Base-by-base conservation (phyloP, 768 basidiomycete species). In the Amanita molliuscula region DNA sequence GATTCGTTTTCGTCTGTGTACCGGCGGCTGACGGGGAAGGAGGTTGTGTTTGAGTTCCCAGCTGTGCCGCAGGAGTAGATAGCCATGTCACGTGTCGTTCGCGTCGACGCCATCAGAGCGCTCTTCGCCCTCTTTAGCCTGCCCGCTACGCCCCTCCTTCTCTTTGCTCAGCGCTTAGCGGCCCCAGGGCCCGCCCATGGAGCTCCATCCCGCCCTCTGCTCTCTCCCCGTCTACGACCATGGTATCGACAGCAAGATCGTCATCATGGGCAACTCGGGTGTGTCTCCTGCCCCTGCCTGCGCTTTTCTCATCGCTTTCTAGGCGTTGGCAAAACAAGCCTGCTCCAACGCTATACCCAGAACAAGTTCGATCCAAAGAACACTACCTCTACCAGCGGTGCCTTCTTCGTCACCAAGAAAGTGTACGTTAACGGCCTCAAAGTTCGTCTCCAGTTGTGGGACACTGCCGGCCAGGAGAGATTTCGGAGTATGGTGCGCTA, bases 1-100 rank as follows among this genome's bases (percentile, higher is more conserved):
- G 96, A 99, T 74, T 95, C 94, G 56, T 99, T 98, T 77, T 88
- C 94, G 44, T 93, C 91, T 36, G 90, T 98, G 56, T 97, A 96
- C 79, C 88, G 86, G 63, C 81, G 86, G 55, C 73, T 96, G 66
- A 95, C 93, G 56, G 94, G 94, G 66, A 97, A 96, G 78, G 94
- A 97, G 56, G 94, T 96, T 52, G 83, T 87, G 48, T 92, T 92
- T 64, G 89, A 92, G 75, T 92, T 92, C 75, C 89, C 89, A 38
- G 81, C 82, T 55, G 79, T 77, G 57, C 71, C 73, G 59, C 82
- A 82, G 65, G 81, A 84, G 67, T 86, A 81, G 72, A 65, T 43
- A 54, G 43, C 31, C 50, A 56, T 59, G 54, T 60, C 68, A 69
- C 67, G 69, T 65, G 62, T 54, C 51, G 56, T 58, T 44, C 35